Conservation (phyloP, 441 rosid species). For the Rhodomyrtus psidioides region DNA sequence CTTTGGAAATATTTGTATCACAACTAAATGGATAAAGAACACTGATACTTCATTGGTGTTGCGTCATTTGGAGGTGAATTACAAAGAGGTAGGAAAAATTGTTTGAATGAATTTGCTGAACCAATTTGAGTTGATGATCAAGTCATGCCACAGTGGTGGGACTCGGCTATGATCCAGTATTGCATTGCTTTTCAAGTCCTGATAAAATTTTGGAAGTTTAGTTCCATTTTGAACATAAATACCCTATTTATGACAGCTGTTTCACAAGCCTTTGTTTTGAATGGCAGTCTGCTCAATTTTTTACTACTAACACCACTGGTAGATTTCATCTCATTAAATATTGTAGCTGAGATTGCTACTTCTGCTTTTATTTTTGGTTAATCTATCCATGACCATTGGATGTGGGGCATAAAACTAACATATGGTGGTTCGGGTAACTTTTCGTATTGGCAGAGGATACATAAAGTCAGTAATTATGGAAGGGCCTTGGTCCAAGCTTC, state of each 20-base stretch:
- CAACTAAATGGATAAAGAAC: constrained; percentile 46
- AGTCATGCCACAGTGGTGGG: neutral
- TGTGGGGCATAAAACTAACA: neutral
- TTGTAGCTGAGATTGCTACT: neutral
- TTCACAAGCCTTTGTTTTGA: neutral
- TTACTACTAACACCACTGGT: neutral
- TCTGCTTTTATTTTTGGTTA: neutral
- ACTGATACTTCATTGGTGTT: constrained; percentile 51
- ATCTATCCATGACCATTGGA: neutral
- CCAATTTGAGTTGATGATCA: neutral
- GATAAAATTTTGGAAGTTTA: neutral
- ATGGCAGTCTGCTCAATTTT: neutral
- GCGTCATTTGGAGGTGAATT: constrained; percentile 65
- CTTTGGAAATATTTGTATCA: constrained; percentile 57
- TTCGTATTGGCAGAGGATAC: neutral
- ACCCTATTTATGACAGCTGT: neutral
- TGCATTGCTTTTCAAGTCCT: neutral
- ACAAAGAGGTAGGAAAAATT: constrained; percentile 49
- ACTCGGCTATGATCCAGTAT: neutral
- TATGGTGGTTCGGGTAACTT: neutral
- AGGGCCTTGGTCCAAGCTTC: neutral
- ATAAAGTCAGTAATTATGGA: neutral
- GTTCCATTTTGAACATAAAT: neutral
- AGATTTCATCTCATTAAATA: neutral
- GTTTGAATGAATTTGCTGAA: neutral